Evolutionary conservation across 108 stramenopile genomes (phyloP).

Genomic region (Cyclotella distinguenda): DNA sequence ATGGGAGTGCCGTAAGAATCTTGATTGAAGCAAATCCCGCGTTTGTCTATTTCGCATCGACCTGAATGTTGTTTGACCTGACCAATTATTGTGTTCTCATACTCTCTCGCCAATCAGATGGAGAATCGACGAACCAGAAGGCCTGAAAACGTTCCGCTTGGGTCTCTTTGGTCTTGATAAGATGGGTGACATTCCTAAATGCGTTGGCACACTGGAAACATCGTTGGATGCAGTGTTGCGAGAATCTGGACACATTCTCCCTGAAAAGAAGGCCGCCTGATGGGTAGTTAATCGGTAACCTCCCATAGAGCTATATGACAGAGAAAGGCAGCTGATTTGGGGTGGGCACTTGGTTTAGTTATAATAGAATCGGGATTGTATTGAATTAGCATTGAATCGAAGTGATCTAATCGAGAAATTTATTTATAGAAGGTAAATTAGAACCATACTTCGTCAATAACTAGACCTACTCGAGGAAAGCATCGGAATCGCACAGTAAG

Average conservation of each 20-base stretch:
- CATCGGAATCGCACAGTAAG: slow-evolving; percentile 46
- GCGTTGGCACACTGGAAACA: slow-evolving; percentile 67
- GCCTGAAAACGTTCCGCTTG: slow-evolving; percentile 87
- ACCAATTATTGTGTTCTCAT: background rate
- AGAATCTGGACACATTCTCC: slow-evolving; percentile 50
- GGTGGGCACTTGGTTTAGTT: too few species aligned
- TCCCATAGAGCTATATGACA: too few species aligned
- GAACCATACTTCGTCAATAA: background rate
- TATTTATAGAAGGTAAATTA: too few species aligned
- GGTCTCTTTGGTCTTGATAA: slow-evolving; percentile 94
- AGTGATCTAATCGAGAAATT: too few species aligned
- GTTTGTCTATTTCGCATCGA: background rate
- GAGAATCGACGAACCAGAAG: slow-evolving; percentile 88
- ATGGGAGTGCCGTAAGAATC: slow-evolving; percentile 94
- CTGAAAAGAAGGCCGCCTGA: slow-evolving; percentile 44
- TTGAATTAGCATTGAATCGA: too few species aligned
- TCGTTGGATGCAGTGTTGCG: slow-evolving; percentile 77
- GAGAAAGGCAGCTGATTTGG: too few species aligned
- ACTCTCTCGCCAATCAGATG: slow-evolving; percentile 8
- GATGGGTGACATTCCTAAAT: slow-evolving; percentile 74
- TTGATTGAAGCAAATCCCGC: too few species aligned
- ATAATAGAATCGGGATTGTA: too few species aligned
- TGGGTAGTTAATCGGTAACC: too few species aligned
- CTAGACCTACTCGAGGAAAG: slow-evolving; percentile 7
- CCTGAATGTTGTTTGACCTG: background rate